A percentile compares a stretch with the other conserved stretches of the same genome.
Evolutionary conservation across 2,329 filamentous ascomycete species (phyloP).

Genomic region (Colletotrichum filicis): DNA sequence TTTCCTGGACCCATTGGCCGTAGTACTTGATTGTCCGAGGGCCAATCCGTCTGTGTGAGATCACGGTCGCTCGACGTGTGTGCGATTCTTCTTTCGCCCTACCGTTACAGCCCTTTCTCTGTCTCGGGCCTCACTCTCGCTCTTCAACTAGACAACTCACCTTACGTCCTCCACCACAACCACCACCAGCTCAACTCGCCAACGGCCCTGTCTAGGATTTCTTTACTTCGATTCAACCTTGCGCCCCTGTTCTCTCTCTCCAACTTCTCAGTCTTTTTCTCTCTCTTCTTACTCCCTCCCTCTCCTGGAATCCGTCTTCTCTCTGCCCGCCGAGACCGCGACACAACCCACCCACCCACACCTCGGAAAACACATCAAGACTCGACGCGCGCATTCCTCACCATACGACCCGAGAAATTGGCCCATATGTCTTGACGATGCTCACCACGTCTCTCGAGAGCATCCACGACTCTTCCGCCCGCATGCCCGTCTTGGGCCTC

Average conservation of each 20-base stretch:
- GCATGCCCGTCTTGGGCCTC: conserved; percentile 29
- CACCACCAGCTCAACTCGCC: neutral
- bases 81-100: neutral
- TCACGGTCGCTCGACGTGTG: neutral
- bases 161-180: neutral
- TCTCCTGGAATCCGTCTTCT: neutral
- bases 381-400: conserved; percentile 27
- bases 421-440: conserved; percentile 37
- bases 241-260: neutral
- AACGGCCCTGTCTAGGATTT: neutral
- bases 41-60: neutral
- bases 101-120: neutral
- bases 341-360: neutral
- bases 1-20: conserved; percentile 8
- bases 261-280: neutral
- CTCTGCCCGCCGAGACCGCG: neutral
- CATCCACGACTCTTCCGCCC: conserved; percentile 31
- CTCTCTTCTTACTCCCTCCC: neutral
- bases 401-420: conserved; percentile 25
- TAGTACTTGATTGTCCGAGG: neutral
- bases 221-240: neutral
- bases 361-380: neutral
- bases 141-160: neutral
- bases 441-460: conserved; percentile 32
- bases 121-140: conserved; percentile 5